Evolutionary conservation across 805 yeast species (phyloP).

Genomic region (Saccharomycopsis amapae): DNA sequence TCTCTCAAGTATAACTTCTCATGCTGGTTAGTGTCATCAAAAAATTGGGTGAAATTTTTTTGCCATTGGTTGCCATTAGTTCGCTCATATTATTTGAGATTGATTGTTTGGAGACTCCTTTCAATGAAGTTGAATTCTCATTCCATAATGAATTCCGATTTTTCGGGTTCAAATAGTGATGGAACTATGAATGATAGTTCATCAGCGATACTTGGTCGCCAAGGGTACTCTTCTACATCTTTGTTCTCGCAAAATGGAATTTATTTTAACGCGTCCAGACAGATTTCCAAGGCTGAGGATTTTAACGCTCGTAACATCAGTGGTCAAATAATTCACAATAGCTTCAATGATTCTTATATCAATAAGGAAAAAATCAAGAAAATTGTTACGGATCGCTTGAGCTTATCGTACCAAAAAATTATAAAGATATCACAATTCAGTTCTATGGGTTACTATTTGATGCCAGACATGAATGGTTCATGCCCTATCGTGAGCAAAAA

Average conservation of each 20-base stretch:
- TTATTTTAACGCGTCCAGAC: constrained; percentile 1
- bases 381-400: constrained; percentile 19
- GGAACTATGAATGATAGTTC: not conserved
- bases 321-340: not conserved
- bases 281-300: not conserved
- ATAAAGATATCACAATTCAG: constrained; percentile 21
- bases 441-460: constrained; percentile 18
- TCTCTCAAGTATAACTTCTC: constrained; percentile 44
- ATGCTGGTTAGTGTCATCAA: constrained; percentile 45
- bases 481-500: constrained; percentile 17
- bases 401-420: constrained; percentile 20
- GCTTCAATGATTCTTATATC: constrained; percentile 1
- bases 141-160: not conserved
- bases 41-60: constrained; percentile 50
- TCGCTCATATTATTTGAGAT: constrained; percentile 58
- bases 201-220: not conserved
- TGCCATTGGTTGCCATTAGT: constrained; percentile 78
- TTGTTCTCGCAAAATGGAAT: constrained; percentile 11
- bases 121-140: not conserved
- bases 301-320: not conserved
- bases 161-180: not conserved
- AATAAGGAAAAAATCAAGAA: constrained; percentile 17
- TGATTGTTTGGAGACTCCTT: constrained; percentile 58
- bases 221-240: constrained; percentile 2
- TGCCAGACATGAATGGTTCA: constrained; percentile 22